Base-by-base conservation (phyloP, 1,284 basidiomycete genomes). In the Schizophyllum amplum region DNA sequence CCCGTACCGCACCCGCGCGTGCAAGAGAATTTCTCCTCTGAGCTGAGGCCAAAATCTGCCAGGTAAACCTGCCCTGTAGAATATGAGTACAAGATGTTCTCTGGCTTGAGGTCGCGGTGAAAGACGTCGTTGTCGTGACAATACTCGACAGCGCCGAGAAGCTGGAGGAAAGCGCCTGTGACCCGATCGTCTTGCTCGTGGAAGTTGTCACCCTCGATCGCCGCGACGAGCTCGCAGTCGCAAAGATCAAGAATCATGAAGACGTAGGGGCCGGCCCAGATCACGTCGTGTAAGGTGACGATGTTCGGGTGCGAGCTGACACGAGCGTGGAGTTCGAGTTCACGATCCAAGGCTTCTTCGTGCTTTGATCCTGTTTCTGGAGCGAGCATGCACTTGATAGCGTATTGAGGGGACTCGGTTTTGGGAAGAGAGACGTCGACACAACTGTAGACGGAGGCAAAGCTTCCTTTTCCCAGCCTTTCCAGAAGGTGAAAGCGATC, bases 1-100 rank as follows among this genome's bases (percentile, higher is more conserved):
- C 83, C 83, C 56, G 83, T 88, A 4, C 92, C 92, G 63, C 89
- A 92, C 6, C 89, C 86, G 69, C 87, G 87, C 63, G 92, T 90
- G 24, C 72, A 74, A 61, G 82, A 87, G 52, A 78, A 68, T 27
- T 73, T 73, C 63, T 84, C 81, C 33, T 79, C 80, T 1, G 90
- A 94, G 0, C 82, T 23, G 54, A 50, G 24, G 24, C 48, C 48
- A 24, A 50, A 50, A 20, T 50, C 48, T 21, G 48, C 24, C 20
- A 50, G 48, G 24, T 22, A 50, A 24, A 24, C 48, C 48, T 22
- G 20, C 48, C 48, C 48, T 21, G 20, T 24, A 50, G 21, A 22
- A 62, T 22, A 60, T 57, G 47, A 20, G 72, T 62, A 81, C 83
- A 24, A 89, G 68, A 89, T 82, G 68, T 89, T 88, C 65, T 85